A percentile compares a stretch with the other conserved stretches of the same genome.
Evolutionary conservation across 306 rosid genomes (phyloP).

Genomic region (Glycine tomentella): DNA sequence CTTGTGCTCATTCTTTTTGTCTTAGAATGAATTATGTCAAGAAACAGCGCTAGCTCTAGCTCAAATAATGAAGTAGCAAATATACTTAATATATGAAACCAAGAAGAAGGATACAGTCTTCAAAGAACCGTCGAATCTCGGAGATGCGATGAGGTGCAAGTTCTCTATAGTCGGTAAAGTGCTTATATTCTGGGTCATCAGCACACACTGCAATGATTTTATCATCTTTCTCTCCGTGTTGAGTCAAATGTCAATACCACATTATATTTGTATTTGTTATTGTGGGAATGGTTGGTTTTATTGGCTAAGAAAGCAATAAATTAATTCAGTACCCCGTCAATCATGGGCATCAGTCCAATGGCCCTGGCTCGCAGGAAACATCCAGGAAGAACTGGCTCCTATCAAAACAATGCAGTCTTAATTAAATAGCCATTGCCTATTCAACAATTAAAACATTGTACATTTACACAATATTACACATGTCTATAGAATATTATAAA

Average conservation of each 20-base stretch:
- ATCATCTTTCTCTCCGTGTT: constrained; percentile 91
- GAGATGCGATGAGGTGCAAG: constrained; percentile 97
- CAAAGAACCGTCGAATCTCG: constrained; percentile 97
- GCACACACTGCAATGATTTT: constrained; percentile 98
- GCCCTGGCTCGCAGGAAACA: constrained; percentile 95
- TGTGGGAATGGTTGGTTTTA: background rate
- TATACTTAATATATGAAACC: too few species aligned
- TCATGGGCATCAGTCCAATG: constrained; percentile 98
- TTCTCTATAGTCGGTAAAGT: constrained; percentile 81
- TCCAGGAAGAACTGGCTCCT: constrained; percentile 97
- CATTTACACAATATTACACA: too few species aligned
- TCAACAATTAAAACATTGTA: too few species aligned
- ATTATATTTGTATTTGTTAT: too few species aligned
- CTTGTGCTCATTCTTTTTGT: constrained; percentile 98
- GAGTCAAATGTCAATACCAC: too few species aligned
- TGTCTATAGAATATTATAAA: too few species aligned
- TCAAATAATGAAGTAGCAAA: too few species aligned
- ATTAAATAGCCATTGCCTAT: too few species aligned
- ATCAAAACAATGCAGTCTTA: background rate
- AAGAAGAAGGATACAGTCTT: constrained; percentile 77
- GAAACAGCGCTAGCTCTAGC: constrained; percentile 4
- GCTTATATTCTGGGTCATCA: constrained; percentile 96
- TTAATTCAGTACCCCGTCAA: constrained; percentile 72
- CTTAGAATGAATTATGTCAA: constrained; percentile 56
- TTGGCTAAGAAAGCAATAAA: background rate